Conservation (phyloP, 163 green algal genomes). For the Scenedesmus sp. region DNA sequence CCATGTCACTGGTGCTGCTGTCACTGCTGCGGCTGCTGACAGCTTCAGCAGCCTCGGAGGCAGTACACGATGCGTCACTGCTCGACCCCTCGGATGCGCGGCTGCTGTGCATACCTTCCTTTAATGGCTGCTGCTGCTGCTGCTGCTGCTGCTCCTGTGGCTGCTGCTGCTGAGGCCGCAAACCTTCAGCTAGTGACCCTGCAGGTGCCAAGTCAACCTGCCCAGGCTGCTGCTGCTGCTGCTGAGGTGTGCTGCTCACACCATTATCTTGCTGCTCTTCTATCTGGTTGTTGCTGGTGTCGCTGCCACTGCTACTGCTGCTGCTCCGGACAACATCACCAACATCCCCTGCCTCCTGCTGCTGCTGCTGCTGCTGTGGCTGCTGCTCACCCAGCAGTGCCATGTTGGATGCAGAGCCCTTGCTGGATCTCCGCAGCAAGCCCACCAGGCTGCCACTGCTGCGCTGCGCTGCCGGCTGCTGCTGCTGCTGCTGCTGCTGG, state of each 20-base stretch:
- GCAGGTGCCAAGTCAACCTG: background rate
- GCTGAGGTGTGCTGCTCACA: background rate
- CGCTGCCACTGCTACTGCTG: background rate
- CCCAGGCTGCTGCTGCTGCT: background rate
- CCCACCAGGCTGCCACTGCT: slow-evolving; percentile 1
- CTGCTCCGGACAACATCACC: background rate
- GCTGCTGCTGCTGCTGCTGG: background rate
- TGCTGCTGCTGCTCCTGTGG: background rate
- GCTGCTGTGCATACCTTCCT: background rate
- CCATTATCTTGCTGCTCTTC: background rate
- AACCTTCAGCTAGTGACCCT: too few species aligned
- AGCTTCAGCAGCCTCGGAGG: background rate
- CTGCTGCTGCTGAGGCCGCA: background rate
- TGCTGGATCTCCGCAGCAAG: slow-evolving; percentile 10
- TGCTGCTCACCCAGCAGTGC: slow-evolving; percentile 15
- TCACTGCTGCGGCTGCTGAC: background rate
- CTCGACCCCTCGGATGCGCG: background rate
- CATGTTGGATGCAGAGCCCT: background rate
- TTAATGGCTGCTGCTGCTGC: slow-evolving; percentile 1
- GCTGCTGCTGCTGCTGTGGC: slow-evolving; percentile 10
- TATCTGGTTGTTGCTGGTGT: background rate
- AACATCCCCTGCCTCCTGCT: background rate
- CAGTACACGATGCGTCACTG: background rate
- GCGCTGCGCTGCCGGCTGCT: background rate
- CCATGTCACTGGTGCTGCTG: background rate